Conservation (phyloP, 768 basidiomycete species). For the Tricholomella constricta region DNA sequence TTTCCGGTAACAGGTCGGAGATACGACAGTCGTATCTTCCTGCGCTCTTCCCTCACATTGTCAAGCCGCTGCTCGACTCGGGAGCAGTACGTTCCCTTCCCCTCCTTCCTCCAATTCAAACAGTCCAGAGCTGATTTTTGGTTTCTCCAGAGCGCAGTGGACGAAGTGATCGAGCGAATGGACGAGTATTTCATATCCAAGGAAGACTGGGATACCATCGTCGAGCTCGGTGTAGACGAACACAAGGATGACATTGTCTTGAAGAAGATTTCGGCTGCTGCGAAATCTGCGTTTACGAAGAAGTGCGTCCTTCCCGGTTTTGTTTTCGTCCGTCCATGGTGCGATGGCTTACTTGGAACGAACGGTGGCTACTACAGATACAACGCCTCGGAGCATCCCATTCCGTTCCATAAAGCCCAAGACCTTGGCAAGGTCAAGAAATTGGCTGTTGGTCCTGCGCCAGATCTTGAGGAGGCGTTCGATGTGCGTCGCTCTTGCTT, state of each 20-base stretch:
- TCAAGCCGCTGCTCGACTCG: conserved; percentile 72
- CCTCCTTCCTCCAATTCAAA: background rate
- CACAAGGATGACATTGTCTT: conserved; percentile 71
- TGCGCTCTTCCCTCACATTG: conserved; percentile 78
- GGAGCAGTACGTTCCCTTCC: conserved; percentile 63
- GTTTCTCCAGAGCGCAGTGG: conserved; percentile 65
- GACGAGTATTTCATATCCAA: conserved; percentile 92
- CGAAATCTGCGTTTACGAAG: conserved; percentile 83
- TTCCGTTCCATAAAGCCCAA: conserved; percentile 89
- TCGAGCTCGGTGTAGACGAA: conserved; percentile 89
- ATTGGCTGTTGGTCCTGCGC: conserved; percentile 69
- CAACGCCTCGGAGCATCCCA: conserved; percentile 87
- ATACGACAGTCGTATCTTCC: conserved; percentile 93
- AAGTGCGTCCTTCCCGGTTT: conserved; percentile 52
- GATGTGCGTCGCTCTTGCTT: conserved; percentile 53
- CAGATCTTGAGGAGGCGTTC: conserved; percentile 91
- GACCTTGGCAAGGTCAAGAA: conserved; percentile 84
- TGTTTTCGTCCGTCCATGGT: background rate
- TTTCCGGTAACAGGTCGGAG: conserved; percentile 87
- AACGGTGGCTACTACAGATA: conserved; percentile 73
- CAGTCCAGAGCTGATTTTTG: background rate
- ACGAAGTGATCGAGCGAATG: conserved; percentile 84
- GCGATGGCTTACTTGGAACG: too few relatives aligned
- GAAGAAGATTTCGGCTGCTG: conserved; percentile 81
- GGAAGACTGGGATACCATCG: conserved; percentile 96